A percentile compares a stretch with the other conserved stretches of the same genome.
phyloP scores from a whole-genome alignment of 768 basidiomycete genomes.

The Psilocybe sp. region DNA sequence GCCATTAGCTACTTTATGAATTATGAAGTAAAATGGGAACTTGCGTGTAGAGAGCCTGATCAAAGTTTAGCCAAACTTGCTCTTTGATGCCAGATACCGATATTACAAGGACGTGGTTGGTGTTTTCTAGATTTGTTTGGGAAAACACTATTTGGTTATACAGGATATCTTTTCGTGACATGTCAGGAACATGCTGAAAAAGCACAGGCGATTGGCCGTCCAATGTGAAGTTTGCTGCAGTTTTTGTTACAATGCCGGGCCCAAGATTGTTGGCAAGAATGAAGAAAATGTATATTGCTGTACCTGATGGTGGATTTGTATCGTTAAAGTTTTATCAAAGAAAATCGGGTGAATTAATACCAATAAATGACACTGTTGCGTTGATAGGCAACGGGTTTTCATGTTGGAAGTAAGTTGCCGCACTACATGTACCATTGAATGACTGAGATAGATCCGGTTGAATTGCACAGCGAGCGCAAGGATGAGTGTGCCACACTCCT shows the following conservation, averaged over 20 bases:
- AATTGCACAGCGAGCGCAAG: too few relatives aligned
- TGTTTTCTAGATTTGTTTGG: neutral
- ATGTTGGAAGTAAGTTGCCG: too few relatives aligned
- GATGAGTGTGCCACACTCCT: too few relatives aligned
- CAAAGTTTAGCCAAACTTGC: neutral
- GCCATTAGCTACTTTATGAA: too few relatives aligned
- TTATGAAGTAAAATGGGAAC: too few relatives aligned
- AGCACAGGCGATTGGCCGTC: neutral
- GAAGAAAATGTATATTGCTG: neutral
- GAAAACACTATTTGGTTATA: neutral
- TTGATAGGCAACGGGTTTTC: too few relatives aligned
- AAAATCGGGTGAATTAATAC: neutral
- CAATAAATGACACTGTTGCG: neutral
- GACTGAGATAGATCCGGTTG: too few relatives aligned
- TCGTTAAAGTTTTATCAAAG: neutral
- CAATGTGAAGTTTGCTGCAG: neutral
- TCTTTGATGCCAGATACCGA: neutral
- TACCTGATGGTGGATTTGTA: neutral
- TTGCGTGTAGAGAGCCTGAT: neutral
- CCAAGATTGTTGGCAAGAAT: neutral
- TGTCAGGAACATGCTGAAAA: neutral
- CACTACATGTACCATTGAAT: too few relatives aligned
- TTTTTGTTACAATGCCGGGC: neutral
- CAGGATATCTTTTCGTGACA: too few relatives aligned
- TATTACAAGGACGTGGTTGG: neutral